These are phyloP conservation scores for Noccaea caerulescens DNA, from an alignment of 345 rosid species.

Conservation along the genomic window DNA sequence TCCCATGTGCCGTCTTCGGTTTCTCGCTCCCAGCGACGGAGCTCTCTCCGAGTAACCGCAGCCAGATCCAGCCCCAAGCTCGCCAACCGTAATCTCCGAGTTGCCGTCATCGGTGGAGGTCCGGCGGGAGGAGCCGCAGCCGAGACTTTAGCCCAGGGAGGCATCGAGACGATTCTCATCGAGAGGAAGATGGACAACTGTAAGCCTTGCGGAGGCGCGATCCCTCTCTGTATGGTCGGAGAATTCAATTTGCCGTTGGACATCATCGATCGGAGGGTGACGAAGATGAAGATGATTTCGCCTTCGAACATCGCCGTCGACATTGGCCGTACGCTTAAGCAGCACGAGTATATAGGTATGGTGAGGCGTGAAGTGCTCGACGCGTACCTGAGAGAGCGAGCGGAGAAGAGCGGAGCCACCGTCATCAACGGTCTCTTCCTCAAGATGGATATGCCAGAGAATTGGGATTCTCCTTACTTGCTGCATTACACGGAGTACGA, in stretches of 20 bases:
- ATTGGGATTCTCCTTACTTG: constrained; percentile 58
- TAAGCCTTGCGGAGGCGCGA: constrained; percentile 97
- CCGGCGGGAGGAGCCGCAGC: constrained; percentile 91
- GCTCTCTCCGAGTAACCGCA: constrained; percentile 48
- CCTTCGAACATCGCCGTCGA: constrained; percentile 97
- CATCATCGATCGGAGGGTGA: constrained; percentile 82
- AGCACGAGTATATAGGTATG: constrained; percentile 98
- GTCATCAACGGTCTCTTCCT: constrained; percentile 85
- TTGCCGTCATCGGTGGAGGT: constrained; percentile 92
- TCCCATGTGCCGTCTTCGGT: constrained; percentile 33
- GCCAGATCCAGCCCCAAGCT: constrained; percentile 65
- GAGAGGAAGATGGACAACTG: constrained; percentile 92
- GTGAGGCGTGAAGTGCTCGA: constrained; percentile 90
- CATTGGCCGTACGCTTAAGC: constrained; percentile 88
- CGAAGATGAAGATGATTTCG: constrained; percentile 96
- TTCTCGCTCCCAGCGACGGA: constrained; percentile 31
- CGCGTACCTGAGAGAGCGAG: constrained; percentile 73
- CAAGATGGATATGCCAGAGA: constrained; percentile 78
- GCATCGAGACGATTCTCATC: constrained; percentile 79
- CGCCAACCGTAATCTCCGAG: constrained; percentile 74
- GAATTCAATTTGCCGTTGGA: constrained; percentile 94
- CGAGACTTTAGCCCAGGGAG: constrained; percentile 81
- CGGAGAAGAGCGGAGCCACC: constrained; percentile 69
- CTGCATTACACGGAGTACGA: constrained; percentile 88
- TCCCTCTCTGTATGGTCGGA: constrained; percentile 95